These are phyloP conservation scores for Eimeria praecox DNA, from an alignment of 169 alveolate species.

Conservation along the genomic window DNA sequence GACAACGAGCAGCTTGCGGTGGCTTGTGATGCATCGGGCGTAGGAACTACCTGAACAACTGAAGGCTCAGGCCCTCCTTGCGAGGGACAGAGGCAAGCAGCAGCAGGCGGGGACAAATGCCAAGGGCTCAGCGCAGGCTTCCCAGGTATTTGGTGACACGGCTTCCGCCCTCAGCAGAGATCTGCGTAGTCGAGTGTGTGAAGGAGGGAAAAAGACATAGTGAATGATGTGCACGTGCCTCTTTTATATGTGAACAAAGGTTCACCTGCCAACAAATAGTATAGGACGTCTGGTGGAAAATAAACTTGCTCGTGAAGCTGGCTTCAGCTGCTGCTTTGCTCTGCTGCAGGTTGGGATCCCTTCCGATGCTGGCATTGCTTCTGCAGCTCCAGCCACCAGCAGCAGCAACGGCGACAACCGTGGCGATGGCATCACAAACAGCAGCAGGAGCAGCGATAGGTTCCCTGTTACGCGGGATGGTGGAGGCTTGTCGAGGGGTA, in stretches of 20 bases:
- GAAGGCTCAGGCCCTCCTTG: conserved; percentile 64
- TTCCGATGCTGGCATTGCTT: background rate
- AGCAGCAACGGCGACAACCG: background rate
- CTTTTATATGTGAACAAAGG: background rate
- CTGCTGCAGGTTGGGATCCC: conserved; percentile 1
- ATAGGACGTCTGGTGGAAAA: background rate
- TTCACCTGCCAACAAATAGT: background rate
- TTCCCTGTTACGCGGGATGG: background rate
- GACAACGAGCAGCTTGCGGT: background rate
- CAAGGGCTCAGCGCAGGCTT: background rate
- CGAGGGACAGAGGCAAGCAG: background rate
- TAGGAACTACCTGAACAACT: conserved; percentile 63
- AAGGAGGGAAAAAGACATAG: background rate
- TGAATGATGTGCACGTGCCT: background rate
- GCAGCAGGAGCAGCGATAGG: conserved; percentile 24
- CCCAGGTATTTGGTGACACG: conserved; percentile 17
- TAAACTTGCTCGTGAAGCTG: background rate
- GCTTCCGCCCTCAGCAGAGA: background rate
- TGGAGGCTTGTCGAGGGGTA: background rate
- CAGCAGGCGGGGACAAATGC: background rate
- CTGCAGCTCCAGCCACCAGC: background rate
- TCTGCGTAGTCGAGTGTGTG: background rate
- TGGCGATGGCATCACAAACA: background rate
- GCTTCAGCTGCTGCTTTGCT: background rate
- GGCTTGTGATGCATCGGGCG: background rate